phyloP scores from a whole-genome alignment of 257 asterid species.

The Solanum chilense region DNA sequence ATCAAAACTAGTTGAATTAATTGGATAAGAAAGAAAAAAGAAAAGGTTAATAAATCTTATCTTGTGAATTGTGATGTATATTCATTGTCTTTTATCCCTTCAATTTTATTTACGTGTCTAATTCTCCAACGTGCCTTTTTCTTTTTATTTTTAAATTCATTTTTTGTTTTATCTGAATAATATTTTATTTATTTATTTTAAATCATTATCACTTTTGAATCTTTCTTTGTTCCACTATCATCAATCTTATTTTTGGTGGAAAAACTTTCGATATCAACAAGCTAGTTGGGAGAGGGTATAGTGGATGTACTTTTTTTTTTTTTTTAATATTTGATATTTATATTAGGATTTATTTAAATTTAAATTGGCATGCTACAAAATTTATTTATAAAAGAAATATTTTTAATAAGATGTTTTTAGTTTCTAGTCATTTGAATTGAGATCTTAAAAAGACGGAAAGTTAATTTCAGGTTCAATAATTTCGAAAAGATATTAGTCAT shows the following conservation, averaged over 20 bases:
- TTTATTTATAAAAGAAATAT: not conserved
- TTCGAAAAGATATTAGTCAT: too few relatives aligned
- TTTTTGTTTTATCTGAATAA: not conserved
- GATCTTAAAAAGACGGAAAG: too few relatives aligned
- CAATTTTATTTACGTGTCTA: not conserved
- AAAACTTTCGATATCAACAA: not conserved
- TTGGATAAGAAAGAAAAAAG: not conserved
- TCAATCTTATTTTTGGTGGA: not conserved
- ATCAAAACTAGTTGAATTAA: not conserved
- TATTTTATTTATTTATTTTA: not conserved
- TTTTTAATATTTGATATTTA: not conserved
- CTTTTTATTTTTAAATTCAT: not conserved
- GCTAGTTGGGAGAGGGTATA: not conserved
- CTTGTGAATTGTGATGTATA: not conserved
- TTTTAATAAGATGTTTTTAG: too few relatives aligned
- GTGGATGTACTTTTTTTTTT: not conserved
- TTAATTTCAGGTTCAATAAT: too few relatives aligned
- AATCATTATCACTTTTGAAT: not conserved
- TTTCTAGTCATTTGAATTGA: too few relatives aligned
- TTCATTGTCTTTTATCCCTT: not conserved
- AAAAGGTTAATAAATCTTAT: not conserved
- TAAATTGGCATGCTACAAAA: not conserved
- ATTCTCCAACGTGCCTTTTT: not conserved
- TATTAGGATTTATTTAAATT: accelerated
- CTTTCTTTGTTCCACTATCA: not conserved